A percentile compares a stretch with the other conserved stretches of the same genome.
Evolutionary conservation across 2,329 filamentous ascomycete genomes (phyloP).

Genomic region (Fusarium sp.): DNA sequence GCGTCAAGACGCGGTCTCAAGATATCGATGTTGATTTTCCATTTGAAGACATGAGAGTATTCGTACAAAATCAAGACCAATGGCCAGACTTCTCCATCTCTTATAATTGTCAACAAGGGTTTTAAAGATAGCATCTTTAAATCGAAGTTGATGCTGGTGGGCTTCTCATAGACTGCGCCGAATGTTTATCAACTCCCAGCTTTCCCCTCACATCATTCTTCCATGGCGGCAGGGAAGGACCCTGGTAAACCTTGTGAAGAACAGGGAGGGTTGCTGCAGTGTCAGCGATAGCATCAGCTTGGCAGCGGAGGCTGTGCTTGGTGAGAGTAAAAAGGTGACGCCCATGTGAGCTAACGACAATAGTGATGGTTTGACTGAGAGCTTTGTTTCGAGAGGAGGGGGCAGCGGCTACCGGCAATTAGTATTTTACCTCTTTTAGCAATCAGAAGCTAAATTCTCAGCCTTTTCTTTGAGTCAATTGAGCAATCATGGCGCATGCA

Average conservation of each 20-base stretch:
- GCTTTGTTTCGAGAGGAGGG: slow-evolving; percentile 43
- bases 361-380: slow-evolving; percentile 21
- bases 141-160: neutral
- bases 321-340: slow-evolving; percentile 1
- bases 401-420: slow-evolving; percentile 35
- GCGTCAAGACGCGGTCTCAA: slow-evolving; percentile 12
- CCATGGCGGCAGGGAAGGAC: slow-evolving; percentile 30
- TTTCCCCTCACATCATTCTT: slow-evolving; percentile 5
- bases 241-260: slow-evolving; percentile 27
- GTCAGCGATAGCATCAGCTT: slow-evolving; percentile 41
- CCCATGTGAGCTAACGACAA: slow-evolving; percentile 8
- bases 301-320: slow-evolving; percentile 39
- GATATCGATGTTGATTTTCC: neutral
- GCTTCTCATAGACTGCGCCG: neutral
- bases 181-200: slow-evolving; percentile 1
- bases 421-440: neutral
- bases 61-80: neutral
- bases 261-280: slow-evolving; percentile 29
- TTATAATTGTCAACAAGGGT: neutral
- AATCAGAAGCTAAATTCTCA: slow-evolving; percentile 18
- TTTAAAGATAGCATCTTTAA: neutral
- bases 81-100: neutral
- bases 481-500: slow-evolving; percentile 8
- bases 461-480: slow-evolving; percentile 13
- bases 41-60: neutral